Base-by-base conservation (phyloP, 2,329 filamentous ascomycete genomes). In the Orbilia blumenaviensis region DNA sequence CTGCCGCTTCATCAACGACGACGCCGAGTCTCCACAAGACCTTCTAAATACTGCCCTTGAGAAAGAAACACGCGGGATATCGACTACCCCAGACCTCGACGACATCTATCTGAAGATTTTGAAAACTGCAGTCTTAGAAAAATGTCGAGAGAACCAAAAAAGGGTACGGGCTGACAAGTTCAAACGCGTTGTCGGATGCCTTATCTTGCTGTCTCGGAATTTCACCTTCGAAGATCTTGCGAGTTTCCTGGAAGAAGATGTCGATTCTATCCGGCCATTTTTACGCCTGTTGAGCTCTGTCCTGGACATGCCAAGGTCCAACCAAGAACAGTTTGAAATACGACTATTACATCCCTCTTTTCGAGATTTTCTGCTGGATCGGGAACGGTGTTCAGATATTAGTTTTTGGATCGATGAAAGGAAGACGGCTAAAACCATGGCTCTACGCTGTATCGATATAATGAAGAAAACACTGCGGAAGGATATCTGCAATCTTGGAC, bases 1-100 rank as follows among this genome's bases (percentile, higher is more conserved):
- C 9, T 82, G 79, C 73, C 79, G 78, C 9, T 81, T 80, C 52
- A 73, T 82, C 44, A 60, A 56, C 42, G 56, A 21, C 12, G 14
- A 23, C 10, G 29, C 52, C 25, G 50, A 56, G 9, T 36, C 27
- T 21, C 46, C 67, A 8, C 41, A 58, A 27, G 42, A 62, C 36
- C 42, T 41, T 18, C 42, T 77, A 4, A 27, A 23, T 23, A 36
- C 32, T 23, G 34, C 44, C 7, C 52, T 62, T 3, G 9, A 23
- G 21, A 41, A 34, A 18, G 32, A 38, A 27, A 36, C 8, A n/a
- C n/a, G n/a, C 14, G 60, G 60, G 23, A 9, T 29, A 18, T 41
- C 56, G 21, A 44, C 36, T 23, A 61, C 32, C 9, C 18, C 54
- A 16, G 21, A 61, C 8, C 18, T 64, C 14, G 61, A 64, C 32